Evolutionary conservation across 2,329 filamentous ascomycete species (phyloP).

Genomic region (Penicillium sp.): DNA sequence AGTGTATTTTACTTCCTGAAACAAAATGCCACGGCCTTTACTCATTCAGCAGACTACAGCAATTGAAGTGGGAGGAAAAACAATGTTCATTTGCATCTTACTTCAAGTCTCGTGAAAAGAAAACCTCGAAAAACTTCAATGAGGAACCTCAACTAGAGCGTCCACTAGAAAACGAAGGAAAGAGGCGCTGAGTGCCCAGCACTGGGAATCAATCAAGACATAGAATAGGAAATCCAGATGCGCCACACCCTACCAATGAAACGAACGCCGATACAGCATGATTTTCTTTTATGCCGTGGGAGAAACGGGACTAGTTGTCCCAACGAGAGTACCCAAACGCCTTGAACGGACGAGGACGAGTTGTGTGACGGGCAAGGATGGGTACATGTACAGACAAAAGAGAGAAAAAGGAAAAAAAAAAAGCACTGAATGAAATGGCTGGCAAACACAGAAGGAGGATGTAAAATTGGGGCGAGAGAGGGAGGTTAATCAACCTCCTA

Average conservation of each 20-base stretch:
- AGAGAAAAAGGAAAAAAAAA: constrained; percentile 5
- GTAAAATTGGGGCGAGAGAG: background rate
- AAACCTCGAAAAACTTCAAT: background rate
- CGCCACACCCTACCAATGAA: constrained; percentile 12
- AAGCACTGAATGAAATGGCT: constrained; percentile 7
- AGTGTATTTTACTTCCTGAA: constrained; percentile 15
- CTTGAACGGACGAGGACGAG: constrained; percentile 16
- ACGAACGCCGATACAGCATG: constrained; percentile 20
- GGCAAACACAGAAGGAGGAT: constrained; percentile 10
- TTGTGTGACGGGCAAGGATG: constrained; percentile 3
- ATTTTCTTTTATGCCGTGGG: background rate
- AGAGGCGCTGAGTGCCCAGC: constrained; percentile 2
- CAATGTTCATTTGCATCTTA: background rate
- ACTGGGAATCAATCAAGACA: constrained; percentile 12
- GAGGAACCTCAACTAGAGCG: background rate
- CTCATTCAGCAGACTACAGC: background rate
- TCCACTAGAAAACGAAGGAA: constrained; percentile 4
- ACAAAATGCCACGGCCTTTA: constrained; percentile 15
- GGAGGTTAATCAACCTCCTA: constrained; percentile 8
- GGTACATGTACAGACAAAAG: constrained; percentile 21
- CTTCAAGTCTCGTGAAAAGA: background rate
- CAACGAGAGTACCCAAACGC: constrained; percentile 20
- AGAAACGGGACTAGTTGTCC: background rate
- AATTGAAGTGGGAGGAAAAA: background rate
- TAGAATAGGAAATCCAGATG: background rate